These are phyloP conservation scores for Groenewaldozyma salmanticensis DNA, from an alignment of 805 yeast species.

Conservation along the genomic window DNA sequence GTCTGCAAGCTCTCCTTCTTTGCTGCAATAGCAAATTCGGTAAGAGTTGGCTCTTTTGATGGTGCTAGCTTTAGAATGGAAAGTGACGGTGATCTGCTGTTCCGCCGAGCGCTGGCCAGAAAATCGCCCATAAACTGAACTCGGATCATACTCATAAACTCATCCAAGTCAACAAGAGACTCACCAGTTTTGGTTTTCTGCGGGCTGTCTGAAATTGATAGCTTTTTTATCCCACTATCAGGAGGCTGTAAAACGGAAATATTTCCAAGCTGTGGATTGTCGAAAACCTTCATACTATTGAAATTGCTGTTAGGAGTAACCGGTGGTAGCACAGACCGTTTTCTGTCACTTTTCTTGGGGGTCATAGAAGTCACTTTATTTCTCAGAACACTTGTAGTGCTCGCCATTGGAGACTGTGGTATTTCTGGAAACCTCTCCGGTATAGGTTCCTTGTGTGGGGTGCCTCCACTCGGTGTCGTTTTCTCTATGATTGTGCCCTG, in stretches of 20 bases:
- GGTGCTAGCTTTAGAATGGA: slow-evolving; percentile 11
- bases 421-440: background rate
- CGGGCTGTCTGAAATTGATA: background rate
- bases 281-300: background rate
- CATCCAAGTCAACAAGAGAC: slow-evolving; percentile 17
- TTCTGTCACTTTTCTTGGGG: background rate
- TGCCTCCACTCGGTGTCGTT: background rate
- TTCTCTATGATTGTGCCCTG: too few species aligned
- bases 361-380: too few species aligned
- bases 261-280: too few species aligned
- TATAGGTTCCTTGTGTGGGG: background rate
- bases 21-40: slow-evolving; percentile 33
- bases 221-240: background rate
- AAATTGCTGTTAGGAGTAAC: background rate
- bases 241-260: background rate
- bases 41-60: slow-evolving; percentile 15
- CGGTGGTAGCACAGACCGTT: background rate
- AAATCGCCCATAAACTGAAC: slow-evolving; percentile 25
- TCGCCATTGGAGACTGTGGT: background rate
- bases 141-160: slow-evolving; percentile 20
- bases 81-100: slow-evolving; percentile 13
- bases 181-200: background rate
- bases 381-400: too few species aligned
- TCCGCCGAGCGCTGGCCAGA: slow-evolving; percentile 11
- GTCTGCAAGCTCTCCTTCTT: slow-evolving; percentile 34